phyloP scores from a whole-genome alignment of 805 yeast species.

The Hagleromyces aurorensis region DNA sequence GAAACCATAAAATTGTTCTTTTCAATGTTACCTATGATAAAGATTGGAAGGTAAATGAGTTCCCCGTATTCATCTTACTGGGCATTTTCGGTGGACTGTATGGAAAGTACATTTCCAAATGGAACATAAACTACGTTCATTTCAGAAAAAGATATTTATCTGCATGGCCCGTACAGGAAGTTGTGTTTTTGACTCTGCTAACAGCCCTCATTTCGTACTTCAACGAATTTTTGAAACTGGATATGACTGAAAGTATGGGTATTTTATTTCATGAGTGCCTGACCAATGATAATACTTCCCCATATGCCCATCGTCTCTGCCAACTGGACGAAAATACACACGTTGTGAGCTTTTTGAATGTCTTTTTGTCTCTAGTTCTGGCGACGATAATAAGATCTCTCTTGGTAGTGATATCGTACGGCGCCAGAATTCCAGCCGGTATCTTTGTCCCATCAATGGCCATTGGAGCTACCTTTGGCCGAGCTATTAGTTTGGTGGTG shows the following conservation, averaged over 20 bases:
- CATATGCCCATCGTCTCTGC: slow-evolving; percentile 37
- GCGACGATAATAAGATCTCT: slow-evolving; percentile 69
- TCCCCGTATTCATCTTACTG: slow-evolving; percentile 66
- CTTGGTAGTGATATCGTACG: slow-evolving; percentile 78
- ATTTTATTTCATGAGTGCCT: slow-evolving; percentile 77
- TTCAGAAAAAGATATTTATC: slow-evolving; percentile 64
- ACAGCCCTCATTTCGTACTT: slow-evolving; percentile 77
- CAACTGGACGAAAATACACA: slow-evolving; percentile 29
- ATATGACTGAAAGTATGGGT: slow-evolving; percentile 96
- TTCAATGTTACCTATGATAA: slow-evolving; percentile 86
- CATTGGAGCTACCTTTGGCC: slow-evolving; percentile 90
- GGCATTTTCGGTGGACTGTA: slow-evolving; percentile 91
- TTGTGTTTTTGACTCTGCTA: slow-evolving; percentile 51
- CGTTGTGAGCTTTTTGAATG: slow-evolving; percentile 21
- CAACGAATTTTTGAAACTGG: slow-evolving; percentile 70
- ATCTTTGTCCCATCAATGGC: slow-evolving; percentile 96
- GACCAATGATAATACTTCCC: slow-evolving; percentile 28
- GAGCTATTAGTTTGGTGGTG: slow-evolving; percentile 72
- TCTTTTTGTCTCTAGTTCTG: slow-evolving; percentile 46
- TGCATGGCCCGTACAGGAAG: slow-evolving; percentile 52
- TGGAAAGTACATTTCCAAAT: slow-evolving; percentile 69
- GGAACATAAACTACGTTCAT: slow-evolving; percentile 67
- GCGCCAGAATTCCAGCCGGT: slow-evolving; percentile 95
- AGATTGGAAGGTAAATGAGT: slow-evolving; percentile 79
- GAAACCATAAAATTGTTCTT: slow-evolving; percentile 90